These are phyloP conservation scores for Pouteria campechiana DNA, from an alignment of 179 eudicot genomes.

Conservation along the genomic window DNA sequence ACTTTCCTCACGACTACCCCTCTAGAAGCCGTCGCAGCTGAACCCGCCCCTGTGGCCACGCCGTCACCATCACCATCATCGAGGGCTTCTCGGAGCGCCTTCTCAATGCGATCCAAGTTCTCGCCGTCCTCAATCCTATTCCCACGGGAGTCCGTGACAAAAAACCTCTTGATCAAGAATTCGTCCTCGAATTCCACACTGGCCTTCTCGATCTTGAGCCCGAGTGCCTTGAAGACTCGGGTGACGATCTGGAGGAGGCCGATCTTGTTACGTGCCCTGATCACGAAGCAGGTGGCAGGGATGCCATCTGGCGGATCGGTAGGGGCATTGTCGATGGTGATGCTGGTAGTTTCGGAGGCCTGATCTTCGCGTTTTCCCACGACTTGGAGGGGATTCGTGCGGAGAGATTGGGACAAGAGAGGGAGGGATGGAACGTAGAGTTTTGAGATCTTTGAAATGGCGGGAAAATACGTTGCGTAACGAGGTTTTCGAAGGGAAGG, in stretches of 20 bases:
- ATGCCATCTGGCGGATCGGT: too few species aligned
- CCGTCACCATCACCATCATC: neutral
- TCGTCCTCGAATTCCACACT: slow-evolving; percentile 11
- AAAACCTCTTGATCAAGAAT: slow-evolving; percentile 7
- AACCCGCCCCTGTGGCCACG: neutral
- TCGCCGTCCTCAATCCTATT: slow-evolving; percentile 9
- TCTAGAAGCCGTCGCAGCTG: slow-evolving; percentile 2
- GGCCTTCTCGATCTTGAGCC: slow-evolving; percentile 10
- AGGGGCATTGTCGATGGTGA: too few species aligned
- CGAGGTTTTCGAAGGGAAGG: too few species aligned
- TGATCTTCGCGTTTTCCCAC: too few species aligned
- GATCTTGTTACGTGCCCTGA: slow-evolving; percentile 6
- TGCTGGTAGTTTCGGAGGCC: too few species aligned
- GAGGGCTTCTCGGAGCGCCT: slow-evolving; percentile 10
- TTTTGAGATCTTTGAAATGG: too few species aligned
- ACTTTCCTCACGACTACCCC: slow-evolving; percentile 11
- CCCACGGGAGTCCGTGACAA: slow-evolving; percentile 13
- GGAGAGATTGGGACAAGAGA: too few species aligned
- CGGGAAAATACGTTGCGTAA: too few species aligned
- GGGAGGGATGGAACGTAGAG: too few species aligned
- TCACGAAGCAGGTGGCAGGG: slow-evolving; percentile 13
- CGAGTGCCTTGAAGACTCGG: slow-evolving; percentile 14
- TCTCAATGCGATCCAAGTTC: slow-evolving; percentile 12
- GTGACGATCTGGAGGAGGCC: slow-evolving; percentile 11
- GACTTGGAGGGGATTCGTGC: too few species aligned